Percentiles rank a stretch among this genome's conserved stretches.
Conservation (phyloP, 2,329 filamentous ascomycete genomes). For the Didymella lethalis region DNA sequence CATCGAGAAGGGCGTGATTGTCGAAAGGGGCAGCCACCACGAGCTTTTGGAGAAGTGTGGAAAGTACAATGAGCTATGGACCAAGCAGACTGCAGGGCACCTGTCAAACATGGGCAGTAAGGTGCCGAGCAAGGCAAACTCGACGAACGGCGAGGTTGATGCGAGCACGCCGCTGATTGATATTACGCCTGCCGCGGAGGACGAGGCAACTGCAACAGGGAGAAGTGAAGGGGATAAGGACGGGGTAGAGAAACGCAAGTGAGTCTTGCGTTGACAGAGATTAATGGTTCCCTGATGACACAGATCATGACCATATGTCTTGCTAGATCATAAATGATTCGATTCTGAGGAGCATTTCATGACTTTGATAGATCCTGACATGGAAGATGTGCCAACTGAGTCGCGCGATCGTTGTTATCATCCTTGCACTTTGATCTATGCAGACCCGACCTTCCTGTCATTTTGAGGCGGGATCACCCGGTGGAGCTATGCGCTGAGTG, state of each 20-base stretch:
- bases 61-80: slow-evolving; percentile 86
- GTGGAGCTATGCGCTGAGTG: too few relatives aligned
- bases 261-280: background rate
- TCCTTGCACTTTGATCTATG: background rate
- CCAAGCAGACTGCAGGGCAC: slow-evolving; percentile 70
- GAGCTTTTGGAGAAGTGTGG: slow-evolving; percentile 75
- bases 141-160: slow-evolving; percentile 24
- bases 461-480: too few relatives aligned
- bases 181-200: slow-evolving; percentile 35
- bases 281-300: background rate
- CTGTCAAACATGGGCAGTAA: slow-evolving; percentile 30
- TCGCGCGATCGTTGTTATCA: background rate
- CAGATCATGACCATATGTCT: background rate
- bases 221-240: slow-evolving; percentile 20
- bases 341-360: background rate
- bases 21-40: slow-evolving; percentile 80
- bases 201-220: slow-evolving; percentile 26
- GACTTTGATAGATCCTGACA: background rate
- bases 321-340: background rate
- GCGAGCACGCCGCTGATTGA: slow-evolving; percentile 31
- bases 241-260: slow-evolving; percentile 26
- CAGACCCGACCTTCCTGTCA: too few relatives aligned
- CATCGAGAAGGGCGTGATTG: slow-evolving; percentile 76
- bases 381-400: background rate
- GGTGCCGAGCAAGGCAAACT: slow-evolving; percentile 27